phyloP scores from a whole-genome alignment of 148 eudicot genomes.

The Pouteria glomerata region DNA sequence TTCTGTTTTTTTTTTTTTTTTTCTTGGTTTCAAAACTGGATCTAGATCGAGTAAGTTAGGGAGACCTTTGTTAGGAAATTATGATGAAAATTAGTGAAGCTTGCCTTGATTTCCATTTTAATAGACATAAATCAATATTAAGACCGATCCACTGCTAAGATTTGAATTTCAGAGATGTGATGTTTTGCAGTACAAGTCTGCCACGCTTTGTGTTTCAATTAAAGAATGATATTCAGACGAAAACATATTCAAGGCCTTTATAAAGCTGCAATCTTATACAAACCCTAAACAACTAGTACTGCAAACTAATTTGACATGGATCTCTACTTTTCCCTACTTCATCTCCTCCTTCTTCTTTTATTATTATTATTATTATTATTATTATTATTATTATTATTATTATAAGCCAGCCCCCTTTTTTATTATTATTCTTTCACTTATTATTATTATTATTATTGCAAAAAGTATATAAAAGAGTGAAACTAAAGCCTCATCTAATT shows the following conservation, averaged over 20 bases:
- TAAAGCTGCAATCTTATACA: constrained; percentile 9
- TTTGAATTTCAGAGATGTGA: constrained; percentile 35
- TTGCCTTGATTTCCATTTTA: not conserved
- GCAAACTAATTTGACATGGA: not conserved
- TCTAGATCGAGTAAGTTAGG: not conserved
- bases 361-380: not conserved
- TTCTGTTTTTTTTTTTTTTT: too few relatives aligned
- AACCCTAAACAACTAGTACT: constrained; percentile 6
- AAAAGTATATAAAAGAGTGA: too few relatives aligned
- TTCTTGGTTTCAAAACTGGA: too few relatives aligned
- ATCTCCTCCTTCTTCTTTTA: not conserved
- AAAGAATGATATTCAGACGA: not conserved
- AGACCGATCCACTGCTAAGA: constrained; percentile 30
- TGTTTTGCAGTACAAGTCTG: constrained; percentile 30
- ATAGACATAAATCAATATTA: not conserved
- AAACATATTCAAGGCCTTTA: too few relatives aligned
- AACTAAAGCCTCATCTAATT: too few relatives aligned
- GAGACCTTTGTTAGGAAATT: not conserved
- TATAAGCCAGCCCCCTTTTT: too few relatives aligned
- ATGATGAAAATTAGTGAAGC: not conserved
- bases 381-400: too few relatives aligned
- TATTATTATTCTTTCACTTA: too few relatives aligned
- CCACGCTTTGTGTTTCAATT: not conserved
- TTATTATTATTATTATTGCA: too few relatives aligned
- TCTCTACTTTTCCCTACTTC: not conserved